Base-by-base conservation (phyloP, 345 rosid genomes). In the Geranium brycei region DNA sequence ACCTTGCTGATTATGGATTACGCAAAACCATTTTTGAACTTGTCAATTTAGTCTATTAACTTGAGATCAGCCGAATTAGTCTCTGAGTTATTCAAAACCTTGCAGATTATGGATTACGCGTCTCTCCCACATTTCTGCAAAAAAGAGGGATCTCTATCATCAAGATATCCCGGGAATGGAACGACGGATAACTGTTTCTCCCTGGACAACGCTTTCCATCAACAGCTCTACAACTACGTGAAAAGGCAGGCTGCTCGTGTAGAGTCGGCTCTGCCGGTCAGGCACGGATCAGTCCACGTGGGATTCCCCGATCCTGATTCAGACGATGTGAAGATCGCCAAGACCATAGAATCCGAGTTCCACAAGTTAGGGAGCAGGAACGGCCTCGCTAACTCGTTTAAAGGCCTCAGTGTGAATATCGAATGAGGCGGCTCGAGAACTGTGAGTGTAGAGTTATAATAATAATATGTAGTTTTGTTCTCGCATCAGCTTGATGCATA, bases 41-140 rank as follows among this genome's bases (percentile, higher is more conserved):
- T 13, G 7, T 47, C 11, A 13, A 13, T 35, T 35, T 35, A 35
- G 41, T 7, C 41, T 0, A 35, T 4, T 7, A 35, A 35, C 41
- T 35, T 35, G 10, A 35, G 41, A 23, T 35, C 10, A 15, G 0
- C n/a, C 28, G 61, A 57, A 31, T 64, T 59, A 67, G 30, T 13
- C 41, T 35, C 41, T 35, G 41, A 35, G 10, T 35, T 7, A 35
- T 35, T 35, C 41, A 4, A 35, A 35, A 35, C 5, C 41, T 71
- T 77, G 80, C 85, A 95, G 99, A 66, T 88, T 73, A 95, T 95
- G 91, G 96, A 88, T 73, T 79, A 78, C 66, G 79, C 82, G 57
- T 85, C 99, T 53, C 91, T 95, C 61, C 99, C 99, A 59, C 97
- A 88, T 80, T 95, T 95, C 75, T 90, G 96, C 75, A 79, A 73